These are phyloP conservation scores for Mortierella sp. DNA, from an alignment of 371 early-diverging fungal species.

Conservation along the genomic window DNA sequence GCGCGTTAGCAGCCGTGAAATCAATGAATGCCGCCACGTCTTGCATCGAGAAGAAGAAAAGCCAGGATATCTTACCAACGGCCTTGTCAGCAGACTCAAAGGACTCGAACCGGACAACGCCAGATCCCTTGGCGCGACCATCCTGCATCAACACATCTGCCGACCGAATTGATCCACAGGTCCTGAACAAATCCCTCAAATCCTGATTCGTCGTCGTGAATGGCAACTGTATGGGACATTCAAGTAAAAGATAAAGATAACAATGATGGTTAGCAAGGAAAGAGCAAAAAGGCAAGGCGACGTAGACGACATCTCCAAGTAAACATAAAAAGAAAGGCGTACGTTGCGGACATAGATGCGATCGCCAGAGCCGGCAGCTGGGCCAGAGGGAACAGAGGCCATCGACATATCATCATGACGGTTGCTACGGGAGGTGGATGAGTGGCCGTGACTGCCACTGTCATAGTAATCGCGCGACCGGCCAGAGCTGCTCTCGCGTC, in stretches of 20 bases:
- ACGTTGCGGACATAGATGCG: slow-evolving; percentile 74
- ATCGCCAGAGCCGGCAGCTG: slow-evolving; percentile 55
- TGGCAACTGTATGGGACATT: slow-evolving; percentile 61
- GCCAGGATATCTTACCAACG: slow-evolving; percentile 60
- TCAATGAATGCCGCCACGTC: too few species aligned
- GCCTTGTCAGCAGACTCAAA: slow-evolving; percentile 70
- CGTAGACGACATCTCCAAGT: not conserved
- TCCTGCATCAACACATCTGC: slow-evolving; percentile 66
- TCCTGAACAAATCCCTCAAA: slow-evolving; percentile 75
- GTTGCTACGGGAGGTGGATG: slow-evolving; percentile 6
- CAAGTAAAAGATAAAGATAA: not conserved
- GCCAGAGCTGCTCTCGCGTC: slow-evolving; percentile 21
- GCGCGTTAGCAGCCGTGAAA: not conserved
- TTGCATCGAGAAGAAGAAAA: not conserved
- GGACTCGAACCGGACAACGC: slow-evolving; percentile 73
- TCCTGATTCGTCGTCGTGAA: slow-evolving; percentile 77
- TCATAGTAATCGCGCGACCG: slow-evolving; percentile 29
- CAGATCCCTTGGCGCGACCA: slow-evolving; percentile 75
- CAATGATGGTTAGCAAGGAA: not conserved
- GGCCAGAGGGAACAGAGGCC: slow-evolving; percentile 48
- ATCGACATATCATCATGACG: slow-evolving; percentile 26
- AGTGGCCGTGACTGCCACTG: slow-evolving; percentile 8
- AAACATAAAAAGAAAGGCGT: slow-evolving; percentile 19
- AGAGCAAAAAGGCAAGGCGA: not conserved
- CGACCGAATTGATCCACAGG: slow-evolving; percentile 67